Percentiles rank a stretch among this genome's conserved stretches.
Conservation (phyloP, 2,329 filamentous ascomycete genomes). For the Samsoniella hepiali region DNA sequence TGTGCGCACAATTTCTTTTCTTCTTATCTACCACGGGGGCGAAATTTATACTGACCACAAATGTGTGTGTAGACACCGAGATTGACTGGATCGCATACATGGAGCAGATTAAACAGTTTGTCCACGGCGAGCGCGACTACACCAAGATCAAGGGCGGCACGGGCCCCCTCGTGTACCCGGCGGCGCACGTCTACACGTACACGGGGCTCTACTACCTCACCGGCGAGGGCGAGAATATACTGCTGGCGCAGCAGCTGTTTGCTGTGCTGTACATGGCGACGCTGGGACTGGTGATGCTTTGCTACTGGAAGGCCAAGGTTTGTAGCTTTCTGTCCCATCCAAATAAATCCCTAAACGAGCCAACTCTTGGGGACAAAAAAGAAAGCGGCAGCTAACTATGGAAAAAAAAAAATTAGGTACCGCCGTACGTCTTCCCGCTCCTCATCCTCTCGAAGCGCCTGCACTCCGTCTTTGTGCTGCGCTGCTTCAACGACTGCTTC, state of each 20-base stretch:
- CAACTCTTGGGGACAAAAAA: too few relatives aligned
- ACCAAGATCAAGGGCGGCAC: constrained; percentile 80
- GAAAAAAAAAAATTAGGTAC: constrained; percentile 60
- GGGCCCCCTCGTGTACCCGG: constrained; percentile 92
- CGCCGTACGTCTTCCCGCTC: constrained; percentile 82
- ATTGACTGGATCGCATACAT: constrained; percentile 98
- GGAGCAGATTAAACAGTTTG: constrained; percentile 79
- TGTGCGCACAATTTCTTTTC: constrained; percentile 56
- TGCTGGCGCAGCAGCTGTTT: constrained; percentile 81
- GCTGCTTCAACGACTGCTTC: constrained; percentile 95
- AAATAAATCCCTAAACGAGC: too few relatives aligned
- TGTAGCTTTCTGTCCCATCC: constrained; percentile 18
- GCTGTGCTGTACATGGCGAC: constrained; percentile 73
- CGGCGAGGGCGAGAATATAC: constrained; percentile 69
- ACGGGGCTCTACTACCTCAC: constrained; percentile 75
- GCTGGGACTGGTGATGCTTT: constrained; percentile 73
- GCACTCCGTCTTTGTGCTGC: constrained; percentile 88
- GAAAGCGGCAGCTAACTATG: not conserved
- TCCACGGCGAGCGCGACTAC: constrained; percentile 86
- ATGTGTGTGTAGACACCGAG: constrained; percentile 67
- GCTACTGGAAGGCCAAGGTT: constrained; percentile 73
- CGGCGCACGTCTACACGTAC: constrained; percentile 90
- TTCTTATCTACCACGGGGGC: not conserved
- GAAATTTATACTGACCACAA: not conserved
- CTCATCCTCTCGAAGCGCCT: constrained; percentile 86